Evolutionary conservation across 352 stramenopile species (phyloP).

Genomic region (Phytopythium cucurbitacearum): DNA sequence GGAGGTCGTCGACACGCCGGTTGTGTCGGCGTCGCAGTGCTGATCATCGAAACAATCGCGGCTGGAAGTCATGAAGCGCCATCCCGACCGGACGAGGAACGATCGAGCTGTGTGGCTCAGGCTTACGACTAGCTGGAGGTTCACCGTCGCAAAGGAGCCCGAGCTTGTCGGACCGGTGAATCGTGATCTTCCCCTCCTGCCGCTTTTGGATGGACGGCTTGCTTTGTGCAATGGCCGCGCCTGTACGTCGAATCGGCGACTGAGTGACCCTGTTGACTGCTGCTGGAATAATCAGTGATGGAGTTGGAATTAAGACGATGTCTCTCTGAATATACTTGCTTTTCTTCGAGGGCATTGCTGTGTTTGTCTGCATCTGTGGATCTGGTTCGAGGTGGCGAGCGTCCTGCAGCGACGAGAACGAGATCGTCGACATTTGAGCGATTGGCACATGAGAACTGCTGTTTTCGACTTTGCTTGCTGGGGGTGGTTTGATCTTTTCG

Average conservation of each 20-base stretch:
- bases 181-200: slow-evolving; percentile 21
- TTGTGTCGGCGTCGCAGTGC: slow-evolving; percentile 16
- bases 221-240: slow-evolving; percentile 10
- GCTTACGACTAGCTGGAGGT: no score
- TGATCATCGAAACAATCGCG: slow-evolving; percentile 30
- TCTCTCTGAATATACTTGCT: no score
- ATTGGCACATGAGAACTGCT: no score
- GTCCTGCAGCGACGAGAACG: no score
- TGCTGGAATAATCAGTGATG: neutral
- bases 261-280: slow-evolving; percentile 8
- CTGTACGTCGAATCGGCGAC: slow-evolving; percentile 17
- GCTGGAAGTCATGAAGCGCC: slow-evolving; percentile 28
- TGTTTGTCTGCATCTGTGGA: no score
- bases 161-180: slow-evolving; percentile 26
- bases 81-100: slow-evolving; percentile 2
- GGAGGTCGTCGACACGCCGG: slow-evolving; percentile 10
- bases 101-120: no score
- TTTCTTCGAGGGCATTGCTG: no score
- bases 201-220: slow-evolving; percentile 9
- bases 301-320: no score
- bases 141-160: slow-evolving; percentile 2
- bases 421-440: no score
- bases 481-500: no score
- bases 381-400: no score
- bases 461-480: no score